A percentile compares a stretch with the other conserved stretches of the same genome.
phyloP scores from a whole-genome alignment of 306 rosid species.

The Glycine soja region DNA sequence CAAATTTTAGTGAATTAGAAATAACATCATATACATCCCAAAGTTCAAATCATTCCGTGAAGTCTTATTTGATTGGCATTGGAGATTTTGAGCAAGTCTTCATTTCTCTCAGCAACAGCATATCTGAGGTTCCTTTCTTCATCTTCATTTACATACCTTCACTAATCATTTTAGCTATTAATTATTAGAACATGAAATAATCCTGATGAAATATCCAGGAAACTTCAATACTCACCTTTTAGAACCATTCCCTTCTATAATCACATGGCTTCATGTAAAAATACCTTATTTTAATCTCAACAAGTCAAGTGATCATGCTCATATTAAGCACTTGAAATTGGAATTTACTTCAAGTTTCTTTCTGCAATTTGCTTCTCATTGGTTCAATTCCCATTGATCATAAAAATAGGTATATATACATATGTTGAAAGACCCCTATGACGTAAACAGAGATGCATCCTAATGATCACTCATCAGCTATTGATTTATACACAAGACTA shows the following conservation, averaged over 20 bases:
- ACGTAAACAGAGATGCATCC: too few species aligned
- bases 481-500: neutral
- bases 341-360: too few species aligned
- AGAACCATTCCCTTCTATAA: neutral
- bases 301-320: neutral
- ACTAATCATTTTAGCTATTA: neutral
- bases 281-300: neutral
- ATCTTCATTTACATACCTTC: too few species aligned
- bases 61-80: constrained; percentile 14
- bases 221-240: neutral
- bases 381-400: neutral
- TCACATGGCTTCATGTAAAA: neutral
- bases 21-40: neutral
- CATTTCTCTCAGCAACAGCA: neutral
- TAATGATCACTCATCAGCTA: neutral
- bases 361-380: too few species aligned
- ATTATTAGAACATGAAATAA: neutral
- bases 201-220: neutral
- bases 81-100: neutral
- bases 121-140: constrained; percentile 31
- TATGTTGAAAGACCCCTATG: too few species aligned
- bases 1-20: neutral
- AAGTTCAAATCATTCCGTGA: neutral
- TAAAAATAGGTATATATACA: too few species aligned
- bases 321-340: neutral